Percentiles rank a stretch among this genome's conserved stretches.
Evolutionary conservation across 768 basidiomycete genomes (phyloP).

Genomic region (Tricholoma sp.): DNA sequence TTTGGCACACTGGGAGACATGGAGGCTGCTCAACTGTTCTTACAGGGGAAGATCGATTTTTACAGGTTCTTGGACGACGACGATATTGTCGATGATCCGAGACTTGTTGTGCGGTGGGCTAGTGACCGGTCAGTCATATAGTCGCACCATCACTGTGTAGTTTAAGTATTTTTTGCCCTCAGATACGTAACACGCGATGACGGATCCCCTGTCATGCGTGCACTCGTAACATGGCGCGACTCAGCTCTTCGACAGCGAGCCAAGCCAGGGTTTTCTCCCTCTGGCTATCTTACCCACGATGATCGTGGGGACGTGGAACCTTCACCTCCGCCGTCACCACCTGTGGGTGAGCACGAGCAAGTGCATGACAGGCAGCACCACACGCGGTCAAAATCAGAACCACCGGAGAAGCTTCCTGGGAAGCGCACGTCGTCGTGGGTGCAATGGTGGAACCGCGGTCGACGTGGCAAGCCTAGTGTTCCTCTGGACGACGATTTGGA

Average conservation of each 20-base stretch:
- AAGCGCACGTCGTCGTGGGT: constrained; percentile 70
- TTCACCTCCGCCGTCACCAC: constrained; percentile 19
- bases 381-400: constrained; percentile 34
- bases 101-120: constrained; percentile 73
- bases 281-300: constrained; percentile 27
- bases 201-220: constrained; percentile 69
- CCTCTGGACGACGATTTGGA: constrained; percentile 13
- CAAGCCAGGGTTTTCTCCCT: constrained; percentile 24
- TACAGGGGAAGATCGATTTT: constrained; percentile 59
- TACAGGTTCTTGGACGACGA: constrained; percentile 62
- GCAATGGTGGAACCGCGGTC: constrained; percentile 77
- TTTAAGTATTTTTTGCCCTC: background rate
- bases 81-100: constrained; percentile 50
- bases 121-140: constrained; percentile 50
- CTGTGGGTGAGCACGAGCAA: constrained; percentile 16
- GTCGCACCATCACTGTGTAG: background rate
- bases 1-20: constrained; percentile 39
- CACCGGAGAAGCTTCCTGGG: constrained; percentile 24
- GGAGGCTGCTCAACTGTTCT: constrained; percentile 53
- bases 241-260: constrained; percentile 27
- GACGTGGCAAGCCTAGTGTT: constrained; percentile 23
- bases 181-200: constrained; percentile 80
- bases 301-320: constrained; percentile 22
- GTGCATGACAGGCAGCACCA: constrained; percentile 19
- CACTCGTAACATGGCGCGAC: constrained; percentile 67